phyloP scores from a whole-genome alignment of 2,329 filamentous ascomycete genomes.

The Elsinoe australis region DNA sequence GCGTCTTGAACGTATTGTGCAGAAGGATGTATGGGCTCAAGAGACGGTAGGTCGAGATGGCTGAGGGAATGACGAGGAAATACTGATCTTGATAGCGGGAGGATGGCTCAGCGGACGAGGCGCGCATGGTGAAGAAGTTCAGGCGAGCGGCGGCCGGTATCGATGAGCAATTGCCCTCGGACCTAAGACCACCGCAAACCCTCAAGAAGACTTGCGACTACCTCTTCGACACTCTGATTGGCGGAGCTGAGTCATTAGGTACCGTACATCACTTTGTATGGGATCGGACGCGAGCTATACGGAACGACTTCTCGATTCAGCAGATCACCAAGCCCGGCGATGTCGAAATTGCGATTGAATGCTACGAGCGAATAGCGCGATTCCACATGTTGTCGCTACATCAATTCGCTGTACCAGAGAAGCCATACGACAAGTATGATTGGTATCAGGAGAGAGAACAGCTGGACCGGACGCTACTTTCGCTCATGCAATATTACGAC shows the following conservation, averaged over 20 bases:
- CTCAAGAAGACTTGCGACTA: conserved; percentile 40
- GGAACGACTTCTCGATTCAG: conserved; percentile 59
- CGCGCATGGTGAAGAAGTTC: conserved; percentile 57
- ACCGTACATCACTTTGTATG: conserved; percentile 57
- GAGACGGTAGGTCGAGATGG: conserved; percentile 45
- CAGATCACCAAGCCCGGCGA: conserved; percentile 51
- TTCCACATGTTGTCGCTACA: conserved; percentile 58
- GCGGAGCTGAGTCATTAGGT: conserved; percentile 42
- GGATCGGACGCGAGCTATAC: conserved; percentile 57
- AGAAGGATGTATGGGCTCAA: conserved; percentile 53
- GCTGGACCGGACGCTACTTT: conserved; percentile 54
- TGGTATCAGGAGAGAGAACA: conserved; percentile 57
- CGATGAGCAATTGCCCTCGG: conserved; percentile 56
- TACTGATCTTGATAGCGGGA: conserved; percentile 27
- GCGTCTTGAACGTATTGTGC: conserved; percentile 52
- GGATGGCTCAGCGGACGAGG: conserved; percentile 36
- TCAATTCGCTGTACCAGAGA: conserved; percentile 46
- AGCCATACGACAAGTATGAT: conserved; percentile 46
- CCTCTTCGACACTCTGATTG: conserved; percentile 42
- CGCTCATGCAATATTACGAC: conserved; percentile 54
- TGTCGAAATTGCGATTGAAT: conserved; percentile 50
- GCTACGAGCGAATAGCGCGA: conserved; percentile 55
- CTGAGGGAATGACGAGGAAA: conserved; percentile 1
- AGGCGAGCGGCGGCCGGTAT: conserved; percentile 55
- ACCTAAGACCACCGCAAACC: conserved; percentile 50